These are phyloP conservation scores for Colletotrichum sp. DNA, from an alignment of 2,329 filamentous ascomycete genomes.

Conservation along the genomic window DNA sequence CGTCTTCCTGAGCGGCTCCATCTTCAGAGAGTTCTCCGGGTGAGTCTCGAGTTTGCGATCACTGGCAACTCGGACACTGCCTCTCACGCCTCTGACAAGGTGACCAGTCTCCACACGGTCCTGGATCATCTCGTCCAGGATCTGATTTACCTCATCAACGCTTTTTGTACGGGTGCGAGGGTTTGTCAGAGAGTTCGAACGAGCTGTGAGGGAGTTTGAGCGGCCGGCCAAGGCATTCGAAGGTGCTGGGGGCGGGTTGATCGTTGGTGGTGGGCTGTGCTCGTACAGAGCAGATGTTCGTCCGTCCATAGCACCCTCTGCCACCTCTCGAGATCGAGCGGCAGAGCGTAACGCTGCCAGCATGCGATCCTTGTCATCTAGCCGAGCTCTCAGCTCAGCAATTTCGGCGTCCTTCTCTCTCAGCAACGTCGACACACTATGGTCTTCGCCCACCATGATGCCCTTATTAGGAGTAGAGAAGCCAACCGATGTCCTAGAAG, in stretches of 20 bases:
- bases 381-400: slow-evolving; percentile 81
- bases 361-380: slow-evolving; percentile 97
- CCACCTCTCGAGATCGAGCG: slow-evolving; percentile 83
- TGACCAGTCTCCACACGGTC: slow-evolving; percentile 81
- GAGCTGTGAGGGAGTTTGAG: neutral
- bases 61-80: slow-evolving; percentile 67
- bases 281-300: slow-evolving; percentile 29
- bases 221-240: neutral
- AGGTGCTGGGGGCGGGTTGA: slow-evolving; percentile 19
- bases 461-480: slow-evolving; percentile 65
- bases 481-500: slow-evolving; percentile 82
- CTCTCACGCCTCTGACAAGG: slow-evolving; percentile 68
- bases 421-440: slow-evolving; percentile 73
- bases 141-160: slow-evolving; percentile 90
- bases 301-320: slow-evolving; percentile 54
- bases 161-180: slow-evolving; percentile 65
- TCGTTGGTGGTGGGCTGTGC: slow-evolving; percentile 14
- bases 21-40: slow-evolving; percentile 35
- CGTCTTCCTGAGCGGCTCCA: slow-evolving; percentile 45
- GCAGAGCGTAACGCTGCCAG: slow-evolving; percentile 84
- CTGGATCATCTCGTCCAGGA: slow-evolving; percentile 96
- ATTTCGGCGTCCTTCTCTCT: slow-evolving; percentile 95
- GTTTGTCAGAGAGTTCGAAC: neutral
- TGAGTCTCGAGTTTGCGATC: slow-evolving; percentile 41
- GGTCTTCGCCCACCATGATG: slow-evolving; percentile 78